A percentile compares a stretch with the other conserved stretches of the same genome.
Conservation (phyloP, 768 basidiomycete species). For the Boletus rubroflammeus region DNA sequence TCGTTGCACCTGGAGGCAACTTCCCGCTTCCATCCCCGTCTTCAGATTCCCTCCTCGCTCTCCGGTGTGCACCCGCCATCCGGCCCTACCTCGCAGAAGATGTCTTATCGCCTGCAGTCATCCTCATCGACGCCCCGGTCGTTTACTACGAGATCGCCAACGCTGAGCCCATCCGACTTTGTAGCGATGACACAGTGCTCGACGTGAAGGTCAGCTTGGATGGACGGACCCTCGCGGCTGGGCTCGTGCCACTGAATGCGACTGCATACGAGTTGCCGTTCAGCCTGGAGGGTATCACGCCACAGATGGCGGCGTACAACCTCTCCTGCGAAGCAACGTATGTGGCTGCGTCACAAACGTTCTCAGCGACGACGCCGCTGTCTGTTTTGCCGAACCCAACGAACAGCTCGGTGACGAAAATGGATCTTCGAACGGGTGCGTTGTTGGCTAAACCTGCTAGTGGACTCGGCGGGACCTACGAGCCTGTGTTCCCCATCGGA, state of each 20-base stretch:
- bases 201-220: constrained; percentile 45
- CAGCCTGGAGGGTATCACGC: constrained; percentile 43
- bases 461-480: constrained; percentile 47
- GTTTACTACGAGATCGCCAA: constrained; percentile 46
- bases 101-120: constrained; percentile 37
- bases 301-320: constrained; percentile 34
- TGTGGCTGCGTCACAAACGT: constrained; percentile 40
- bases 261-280: constrained; percentile 49
- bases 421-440: constrained; percentile 58
- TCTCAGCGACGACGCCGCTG: constrained; percentile 42
- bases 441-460: constrained; percentile 49
- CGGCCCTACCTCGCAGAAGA: constrained; percentile 60
- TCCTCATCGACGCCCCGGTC: constrained; percentile 53
- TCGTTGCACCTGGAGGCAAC: constrained; percentile 48
- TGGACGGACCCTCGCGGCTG: constrained; percentile 41
- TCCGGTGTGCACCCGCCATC: constrained; percentile 57
- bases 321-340: constrained; percentile 27
- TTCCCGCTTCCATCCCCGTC: constrained; percentile 41
- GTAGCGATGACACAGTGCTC: constrained; percentile 22
- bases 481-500: constrained; percentile 47
- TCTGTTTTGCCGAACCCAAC: constrained; percentile 48
- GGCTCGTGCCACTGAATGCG: constrained; percentile 48
- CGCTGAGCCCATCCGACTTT: constrained; percentile 40
- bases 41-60: constrained; percentile 45
- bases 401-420: constrained; percentile 58